Base-by-base conservation (phyloP, 192 early-diverging fungal genomes). In the Backusella australiensis region DNA sequence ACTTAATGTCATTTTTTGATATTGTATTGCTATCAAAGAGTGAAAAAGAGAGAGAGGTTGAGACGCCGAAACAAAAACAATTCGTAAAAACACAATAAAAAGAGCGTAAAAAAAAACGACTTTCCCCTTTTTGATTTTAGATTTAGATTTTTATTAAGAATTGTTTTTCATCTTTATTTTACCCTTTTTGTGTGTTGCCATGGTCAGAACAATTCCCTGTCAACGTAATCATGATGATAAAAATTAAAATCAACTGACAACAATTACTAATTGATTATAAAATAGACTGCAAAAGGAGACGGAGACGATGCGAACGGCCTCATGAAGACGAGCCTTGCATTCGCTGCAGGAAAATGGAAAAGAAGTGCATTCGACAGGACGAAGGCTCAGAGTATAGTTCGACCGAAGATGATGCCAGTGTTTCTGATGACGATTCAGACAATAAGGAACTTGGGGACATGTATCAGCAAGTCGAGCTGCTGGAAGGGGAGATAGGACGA, bases 241-340 rank as follows among this genome's bases (percentile, higher is more conserved):
- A 15, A 71, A 8, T 12, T 19, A 69, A 4, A 29, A 46, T 0
- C 7, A 29, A 21, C 17, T 34, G 29, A 35, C 11, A 34, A 17
- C 34, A 44, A 44, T 26, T 70, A 19, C 32, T 35, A 35, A 56
- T 49, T 36, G n/a, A 34, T 0, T 34, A 15, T 23, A 26, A 15
- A 42, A 44, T 46, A 75, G 72, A 74, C 23, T 74, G 72, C 39
- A 74, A 65, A 34, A 29, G 59, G 38, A 34, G 56, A 34, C 41
- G 72, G 15, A 34, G 72, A 39, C 63, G 59, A 29, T 74, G 72
- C 26, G 72, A 65, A 44, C 34, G 72, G 32, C 52, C 52, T 15
- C 29, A 23, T 26, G 36, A 35, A 35, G 34, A 53, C n/a, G 38
- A 65, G 6, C 35, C 52, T 8, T 74, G 72, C 14, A 21, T 39